phyloP scores from a whole-genome alignment of 805 yeast genomes.

The Kodamaea hsintzibuensis region DNA sequence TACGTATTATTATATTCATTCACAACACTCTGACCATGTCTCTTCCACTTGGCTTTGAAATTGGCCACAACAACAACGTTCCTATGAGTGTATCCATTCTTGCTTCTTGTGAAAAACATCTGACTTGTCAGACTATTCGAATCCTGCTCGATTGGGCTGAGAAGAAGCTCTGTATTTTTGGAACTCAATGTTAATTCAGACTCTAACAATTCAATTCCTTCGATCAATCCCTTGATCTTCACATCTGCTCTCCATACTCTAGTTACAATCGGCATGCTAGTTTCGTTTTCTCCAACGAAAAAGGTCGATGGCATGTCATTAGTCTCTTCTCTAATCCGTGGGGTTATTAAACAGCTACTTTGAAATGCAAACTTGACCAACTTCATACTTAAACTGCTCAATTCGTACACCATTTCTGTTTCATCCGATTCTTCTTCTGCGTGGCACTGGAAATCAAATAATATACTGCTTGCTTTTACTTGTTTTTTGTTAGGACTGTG shows the following conservation, averaged over 20 bases:
- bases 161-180: slow-evolving; percentile 27
- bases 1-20: slow-evolving; percentile 36
- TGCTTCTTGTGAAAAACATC: slow-evolving; percentile 36
- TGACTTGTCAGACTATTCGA: slow-evolving; percentile 12
- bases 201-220: slow-evolving; percentile 18
- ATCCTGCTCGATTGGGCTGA: slow-evolving; percentile 16
- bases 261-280: slow-evolving; percentile 33
- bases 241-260: slow-evolving; percentile 29
- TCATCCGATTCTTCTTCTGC: slow-evolving; percentile 20
- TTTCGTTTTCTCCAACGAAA: slow-evolving; percentile 20
- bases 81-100: slow-evolving; percentile 40
- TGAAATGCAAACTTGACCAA: slow-evolving; percentile 28
- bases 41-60: slow-evolving; percentile 33
- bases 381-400: slow-evolving; percentile 20
- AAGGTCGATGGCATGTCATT: slow-evolving; percentile 43
- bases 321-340: slow-evolving; percentile 25
- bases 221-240: slow-evolving; percentile 5
- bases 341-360: slow-evolving; percentile 23
- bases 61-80: slow-evolving; percentile 28
- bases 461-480: slow-evolving; percentile 13
- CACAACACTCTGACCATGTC: slow-evolving; percentile 18
- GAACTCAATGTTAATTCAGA: slow-evolving; percentile 24
- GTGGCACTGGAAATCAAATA: slow-evolving; percentile 25
- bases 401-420: slow-evolving; percentile 23
- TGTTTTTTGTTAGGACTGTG: slow-evolving; percentile 19